Evolutionary conservation across 1,284 basidiomycete genomes (phyloP).

Genomic region (Rhodotorula sp.): DNA sequence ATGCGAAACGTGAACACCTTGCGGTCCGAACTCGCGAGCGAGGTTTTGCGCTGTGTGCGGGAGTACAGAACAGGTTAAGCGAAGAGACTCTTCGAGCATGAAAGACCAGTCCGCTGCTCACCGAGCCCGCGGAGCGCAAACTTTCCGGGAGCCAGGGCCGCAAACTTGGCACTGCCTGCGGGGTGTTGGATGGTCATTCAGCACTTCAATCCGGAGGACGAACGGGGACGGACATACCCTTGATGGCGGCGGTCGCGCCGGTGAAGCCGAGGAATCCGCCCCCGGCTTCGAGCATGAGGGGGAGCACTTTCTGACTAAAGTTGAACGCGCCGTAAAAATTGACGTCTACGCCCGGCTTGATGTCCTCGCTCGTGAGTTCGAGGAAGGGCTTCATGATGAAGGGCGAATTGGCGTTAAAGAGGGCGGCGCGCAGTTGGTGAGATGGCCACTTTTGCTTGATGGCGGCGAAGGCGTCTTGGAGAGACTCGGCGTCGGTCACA

Average conservation of each 20-base stretch:
- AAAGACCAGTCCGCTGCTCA: neutral
- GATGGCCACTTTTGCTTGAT: slow-evolving; percentile 26
- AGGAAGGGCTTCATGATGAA: slow-evolving; percentile 35
- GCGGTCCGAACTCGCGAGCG: slow-evolving; percentile 50
- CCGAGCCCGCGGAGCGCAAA: slow-evolving; percentile 32
- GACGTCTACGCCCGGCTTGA: slow-evolving; percentile 24
- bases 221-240: slow-evolving; percentile 5
- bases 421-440: slow-evolving; percentile 23
- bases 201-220: too few relatives aligned
- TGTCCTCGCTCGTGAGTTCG: slow-evolving; percentile 21
- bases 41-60: slow-evolving; percentile 22
- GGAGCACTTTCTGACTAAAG: slow-evolving; percentile 33
- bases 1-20: slow-evolving; percentile 52
- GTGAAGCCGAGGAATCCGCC: slow-evolving; percentile 29
- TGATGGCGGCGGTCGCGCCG: slow-evolving; percentile 25
- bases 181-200: neutral
- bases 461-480: slow-evolving; percentile 13
- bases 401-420: slow-evolving; percentile 36
- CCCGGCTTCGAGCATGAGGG: slow-evolving; percentile 21
- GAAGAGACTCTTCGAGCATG: neutral
- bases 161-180: slow-evolving; percentile 29
- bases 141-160: slow-evolving; percentile 30
- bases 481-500: slow-evolving; percentile 13
- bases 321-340: slow-evolving; percentile 36
- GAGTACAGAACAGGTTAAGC: neutral